Evolutionary conservation across 495 filamentous ascomycete species (phyloP).

Genomic region (Pyrenula aspistea): DNA sequence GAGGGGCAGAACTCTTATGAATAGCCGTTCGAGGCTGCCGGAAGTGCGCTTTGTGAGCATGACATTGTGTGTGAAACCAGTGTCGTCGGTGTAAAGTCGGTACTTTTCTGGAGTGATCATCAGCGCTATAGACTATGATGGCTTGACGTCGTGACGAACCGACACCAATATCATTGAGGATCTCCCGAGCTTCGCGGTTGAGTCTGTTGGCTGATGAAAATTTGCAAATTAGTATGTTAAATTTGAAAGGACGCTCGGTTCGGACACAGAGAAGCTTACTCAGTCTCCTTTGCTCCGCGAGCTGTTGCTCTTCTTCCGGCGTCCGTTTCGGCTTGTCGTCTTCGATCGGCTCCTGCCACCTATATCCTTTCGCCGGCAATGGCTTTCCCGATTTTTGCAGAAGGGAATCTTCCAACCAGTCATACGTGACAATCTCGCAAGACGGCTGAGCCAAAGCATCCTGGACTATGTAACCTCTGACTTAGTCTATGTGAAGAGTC

Average conservation of each 20-base stretch:
- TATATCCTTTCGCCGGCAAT: conserved; percentile 30
- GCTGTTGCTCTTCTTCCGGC: conserved; percentile 11
- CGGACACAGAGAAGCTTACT: conserved; percentile 1
- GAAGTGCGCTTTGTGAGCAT: background rate
- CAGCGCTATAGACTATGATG: background rate
- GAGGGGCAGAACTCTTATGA: conserved; percentile 1
- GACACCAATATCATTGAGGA: background rate
- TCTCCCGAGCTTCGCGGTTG: background rate
- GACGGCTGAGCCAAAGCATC: conserved; percentile 22
- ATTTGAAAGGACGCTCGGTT: background rate
- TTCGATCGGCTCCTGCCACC: conserved; percentile 23
- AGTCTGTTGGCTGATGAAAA: background rate
- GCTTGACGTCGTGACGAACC: background rate
- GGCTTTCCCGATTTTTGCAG: conserved; percentile 14
- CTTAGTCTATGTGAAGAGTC: background rate
- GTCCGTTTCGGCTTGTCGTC: conserved; percentile 10
- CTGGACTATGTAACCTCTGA: conserved; percentile 20
- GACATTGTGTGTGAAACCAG: background rate
- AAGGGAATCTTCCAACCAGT: conserved; percentile 51
- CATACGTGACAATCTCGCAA: conserved; percentile 43
- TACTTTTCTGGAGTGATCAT: background rate
- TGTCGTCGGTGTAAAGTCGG: background rate
- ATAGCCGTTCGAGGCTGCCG: background rate
- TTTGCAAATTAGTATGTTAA: background rate
- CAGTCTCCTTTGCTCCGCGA: conserved; percentile 1